phyloP scores from a whole-genome alignment of 495 filamentous ascomycete genomes.

The Aspergillus carlsbadensis region DNA sequence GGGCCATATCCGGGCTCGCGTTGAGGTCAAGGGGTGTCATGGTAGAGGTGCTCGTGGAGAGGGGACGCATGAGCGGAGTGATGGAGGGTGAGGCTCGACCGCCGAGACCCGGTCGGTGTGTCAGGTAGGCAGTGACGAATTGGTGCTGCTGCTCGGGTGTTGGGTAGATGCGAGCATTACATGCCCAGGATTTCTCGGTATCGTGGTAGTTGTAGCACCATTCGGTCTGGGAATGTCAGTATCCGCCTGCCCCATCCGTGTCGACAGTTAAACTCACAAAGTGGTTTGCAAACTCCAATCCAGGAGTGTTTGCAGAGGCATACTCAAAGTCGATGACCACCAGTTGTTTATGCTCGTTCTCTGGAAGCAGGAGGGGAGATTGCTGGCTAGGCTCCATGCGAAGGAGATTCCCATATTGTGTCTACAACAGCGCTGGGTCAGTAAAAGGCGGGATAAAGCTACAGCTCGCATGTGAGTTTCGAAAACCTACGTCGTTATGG shows the following conservation, averaged over 20 bases:
- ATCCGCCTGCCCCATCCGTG: background rate
- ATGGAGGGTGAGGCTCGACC: constrained; percentile 55
- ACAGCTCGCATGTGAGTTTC: background rate
- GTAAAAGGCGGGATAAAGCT: background rate
- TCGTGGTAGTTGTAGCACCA: constrained; percentile 99
- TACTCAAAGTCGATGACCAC: constrained; percentile 99
- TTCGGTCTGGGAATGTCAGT: constrained; percentile 54
- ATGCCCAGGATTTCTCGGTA: constrained; percentile 57
- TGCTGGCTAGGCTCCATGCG: constrained; percentile 80
- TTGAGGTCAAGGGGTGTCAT: constrained; percentile 38
- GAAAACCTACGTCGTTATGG: constrained; percentile 86
- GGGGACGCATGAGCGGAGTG: constrained; percentile 40
- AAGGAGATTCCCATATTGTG: constrained; percentile 97
- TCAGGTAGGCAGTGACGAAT: constrained; percentile 84
- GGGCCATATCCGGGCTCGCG: constrained; percentile 25
- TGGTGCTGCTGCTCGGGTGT: constrained; percentile 75
- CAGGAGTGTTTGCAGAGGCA: constrained; percentile 82
- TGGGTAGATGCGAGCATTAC: constrained; percentile 70
- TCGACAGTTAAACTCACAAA: constrained; percentile 58
- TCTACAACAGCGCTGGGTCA: constrained; percentile 52
- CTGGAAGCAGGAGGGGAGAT: constrained; percentile 83
- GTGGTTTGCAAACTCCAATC: constrained; percentile 95
- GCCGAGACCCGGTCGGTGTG: constrained; percentile 64
- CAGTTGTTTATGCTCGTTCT: constrained; percentile 91
- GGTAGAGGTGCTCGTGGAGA: constrained; percentile 28